Evolutionary conservation across 805 yeast genomes (phyloP), one percentile per base, ranked within the genome.

Genomic region (Wickerhamomyces bisporus): DNA sequence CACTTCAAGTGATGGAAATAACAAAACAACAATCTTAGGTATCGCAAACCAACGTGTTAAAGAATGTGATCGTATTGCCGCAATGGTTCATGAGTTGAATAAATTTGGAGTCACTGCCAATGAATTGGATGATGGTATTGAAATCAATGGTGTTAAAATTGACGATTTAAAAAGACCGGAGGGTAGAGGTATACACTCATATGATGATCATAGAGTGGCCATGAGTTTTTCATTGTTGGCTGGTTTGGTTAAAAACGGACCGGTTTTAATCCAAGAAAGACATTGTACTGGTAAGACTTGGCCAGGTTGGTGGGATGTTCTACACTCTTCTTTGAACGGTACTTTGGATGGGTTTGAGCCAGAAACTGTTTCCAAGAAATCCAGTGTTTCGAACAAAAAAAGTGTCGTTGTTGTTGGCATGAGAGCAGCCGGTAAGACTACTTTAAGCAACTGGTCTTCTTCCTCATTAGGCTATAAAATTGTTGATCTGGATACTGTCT

Each of bases 231-330:
- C 96, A 4, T 68, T 93, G 42, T 65, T 93, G 37, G 91, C 96
- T 4, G 87, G 95, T 26, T 68, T 86, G 52, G 73, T 76, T 35
- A 45, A 55, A 24, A 36, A 49, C 7, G 55, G 48, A 19, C 79
- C 85, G 1, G 91, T 84, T 1, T 67, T 79, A 46, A 78, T 93
- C 42, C 77, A 81, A 48, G 96, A 91, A 56, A 79, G 97, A 63
- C 76, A 83, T 19, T 87, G 97, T 58, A 94, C 96, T 2, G 94
- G 91, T 40, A 93, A 93, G 66, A 93, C 98, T 0, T 93, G 98
- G 98, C 98, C 98, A 16, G 98, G 97, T 27, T 93, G 98, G 98
- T 93, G 98, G 98, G 98, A 93, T 63, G 74, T 80, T 26, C 68
- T 93, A 45, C 88, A 80, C 57, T 73, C 83, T 35, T 64, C 71